Evolutionary conservation across 805 yeast species (phyloP).

Genomic region (Wickerhamiella cacticola): DNA sequence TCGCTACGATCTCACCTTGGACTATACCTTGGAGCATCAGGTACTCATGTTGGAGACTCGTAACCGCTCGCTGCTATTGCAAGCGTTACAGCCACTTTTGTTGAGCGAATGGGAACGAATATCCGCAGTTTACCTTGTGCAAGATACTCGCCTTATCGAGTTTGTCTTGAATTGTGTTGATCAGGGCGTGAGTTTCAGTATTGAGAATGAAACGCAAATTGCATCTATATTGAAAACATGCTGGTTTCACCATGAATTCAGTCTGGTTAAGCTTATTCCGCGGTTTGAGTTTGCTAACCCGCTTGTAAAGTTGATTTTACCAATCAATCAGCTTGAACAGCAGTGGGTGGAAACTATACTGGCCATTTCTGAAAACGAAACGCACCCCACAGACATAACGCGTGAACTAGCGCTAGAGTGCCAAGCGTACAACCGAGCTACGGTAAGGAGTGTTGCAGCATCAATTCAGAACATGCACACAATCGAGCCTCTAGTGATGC

Average conservation of each 20-base stretch:
- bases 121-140: slow-evolving; percentile 17
- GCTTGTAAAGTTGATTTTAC: background rate
- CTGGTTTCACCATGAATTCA: background rate
- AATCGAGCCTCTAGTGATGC: background rate
- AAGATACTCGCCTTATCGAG: slow-evolving; percentile 17
- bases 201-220: background rate
- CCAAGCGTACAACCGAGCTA: background rate
- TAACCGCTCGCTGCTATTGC: slow-evolving; percentile 5
- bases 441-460: background rate
- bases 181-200: background rate
- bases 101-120: slow-evolving; percentile 14
- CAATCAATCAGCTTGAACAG: slow-evolving; percentile 1
- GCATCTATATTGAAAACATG: background rate
- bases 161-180: slow-evolving; percentile 1
- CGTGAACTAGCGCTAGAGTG: background rate
- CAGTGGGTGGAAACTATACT: background rate
- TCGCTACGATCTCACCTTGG: background rate
- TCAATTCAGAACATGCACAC: background rate
- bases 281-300: background rate
- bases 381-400: background rate
- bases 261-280: background rate
- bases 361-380: background rate
- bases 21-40: background rate
- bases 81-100: slow-evolving; percentile 10
- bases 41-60: background rate